phyloP scores from a whole-genome alignment of 2,329 filamentous ascomycete genomes.

The Epichloe sibirici region DNA sequence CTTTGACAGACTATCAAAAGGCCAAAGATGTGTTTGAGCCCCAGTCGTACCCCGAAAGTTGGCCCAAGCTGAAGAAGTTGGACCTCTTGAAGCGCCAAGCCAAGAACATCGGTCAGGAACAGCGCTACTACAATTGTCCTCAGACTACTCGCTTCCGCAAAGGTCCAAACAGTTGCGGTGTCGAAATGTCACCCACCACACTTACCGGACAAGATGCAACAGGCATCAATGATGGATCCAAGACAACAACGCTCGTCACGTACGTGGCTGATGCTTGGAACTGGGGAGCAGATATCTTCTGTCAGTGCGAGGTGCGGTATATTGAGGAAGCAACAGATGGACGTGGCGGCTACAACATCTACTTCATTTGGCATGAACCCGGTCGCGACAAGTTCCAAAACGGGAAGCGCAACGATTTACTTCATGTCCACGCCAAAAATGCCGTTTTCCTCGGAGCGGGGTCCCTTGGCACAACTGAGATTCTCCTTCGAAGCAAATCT shows the following conservation, averaged over 20 bases:
- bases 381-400: slow-evolving; percentile 41
- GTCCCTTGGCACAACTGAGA: slow-evolving; percentile 52
- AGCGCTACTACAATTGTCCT: slow-evolving; percentile 42
- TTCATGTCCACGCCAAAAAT: slow-evolving; percentile 55
- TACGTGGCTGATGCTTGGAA: slow-evolving; percentile 61
- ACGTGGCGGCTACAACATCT: slow-evolving; percentile 47
- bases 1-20: slow-evolving; percentile 40
- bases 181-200: slow-evolving; percentile 48
- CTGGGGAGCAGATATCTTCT: slow-evolving; percentile 61
- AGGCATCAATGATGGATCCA: slow-evolving; percentile 55
- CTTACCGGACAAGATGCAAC: slow-evolving; percentile 51
- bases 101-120: slow-evolving; percentile 32
- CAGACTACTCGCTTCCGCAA: slow-evolving; percentile 53
- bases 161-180: slow-evolving; percentile 50
- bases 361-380: slow-evolving; percentile 51
- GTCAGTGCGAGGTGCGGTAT: slow-evolving; percentile 53
- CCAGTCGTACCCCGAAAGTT: slow-evolving; percentile 42
- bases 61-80: slow-evolving; percentile 45
- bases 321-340: slow-evolving; percentile 37
- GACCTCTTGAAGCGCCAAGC: slow-evolving; percentile 46
- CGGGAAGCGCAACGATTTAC: slow-evolving; percentile 42
- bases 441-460: slow-evolving; percentile 57
- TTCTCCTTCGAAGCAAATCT: slow-evolving; percentile 46
- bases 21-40: slow-evolving; percentile 47
- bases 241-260: slow-evolving; percentile 52